Evolutionary conservation across 176 grass and related monocot species (phyloP).

Genomic region (Guadua angustifolia): DNA sequence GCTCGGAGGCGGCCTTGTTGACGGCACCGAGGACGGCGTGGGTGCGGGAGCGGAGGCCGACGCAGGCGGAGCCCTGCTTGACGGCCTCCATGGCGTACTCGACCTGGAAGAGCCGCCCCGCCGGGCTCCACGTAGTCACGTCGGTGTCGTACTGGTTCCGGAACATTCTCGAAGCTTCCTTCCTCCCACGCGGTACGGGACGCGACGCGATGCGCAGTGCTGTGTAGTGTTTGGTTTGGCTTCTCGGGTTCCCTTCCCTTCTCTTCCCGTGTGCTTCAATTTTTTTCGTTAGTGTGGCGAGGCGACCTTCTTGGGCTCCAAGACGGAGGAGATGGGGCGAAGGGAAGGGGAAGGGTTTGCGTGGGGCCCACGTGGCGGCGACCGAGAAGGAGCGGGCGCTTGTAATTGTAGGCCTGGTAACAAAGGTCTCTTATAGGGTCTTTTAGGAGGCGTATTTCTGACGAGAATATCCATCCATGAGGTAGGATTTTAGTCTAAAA

Average conservation of each 20-base stretch:
- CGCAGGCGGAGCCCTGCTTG: constrained; percentile 91
- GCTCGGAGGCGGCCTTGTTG: constrained; percentile 89
- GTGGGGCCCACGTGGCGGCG: constrained; percentile 33
- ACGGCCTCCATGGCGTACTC: constrained; percentile 99
- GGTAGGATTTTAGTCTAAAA: too few species aligned
- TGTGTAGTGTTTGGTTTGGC: constrained; percentile 43
- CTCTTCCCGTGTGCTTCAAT: background rate
- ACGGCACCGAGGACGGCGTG: constrained; percentile 73
- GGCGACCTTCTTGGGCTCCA: constrained; percentile 47
- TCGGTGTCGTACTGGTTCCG: constrained; percentile 98
- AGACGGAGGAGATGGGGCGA: background rate
- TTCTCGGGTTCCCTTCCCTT: background rate
- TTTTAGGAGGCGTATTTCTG: too few species aligned
- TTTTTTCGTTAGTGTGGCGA: constrained; percentile 6
- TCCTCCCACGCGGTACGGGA: background rate
- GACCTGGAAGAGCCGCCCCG: constrained; percentile 95
- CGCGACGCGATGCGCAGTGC: background rate
- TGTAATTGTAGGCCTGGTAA: too few species aligned
- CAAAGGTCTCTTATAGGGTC: too few species aligned
- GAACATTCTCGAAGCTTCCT: constrained; percentile 57
- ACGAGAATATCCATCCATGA: too few species aligned
- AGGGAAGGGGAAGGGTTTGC: background rate
- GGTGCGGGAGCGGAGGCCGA: constrained; percentile 74
- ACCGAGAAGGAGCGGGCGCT: too few species aligned
- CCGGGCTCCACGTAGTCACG: constrained; percentile 91